Evolutionary conservation across 768 basidiomycete genomes (phyloP).

Genomic region (Ramaria sp.): DNA sequence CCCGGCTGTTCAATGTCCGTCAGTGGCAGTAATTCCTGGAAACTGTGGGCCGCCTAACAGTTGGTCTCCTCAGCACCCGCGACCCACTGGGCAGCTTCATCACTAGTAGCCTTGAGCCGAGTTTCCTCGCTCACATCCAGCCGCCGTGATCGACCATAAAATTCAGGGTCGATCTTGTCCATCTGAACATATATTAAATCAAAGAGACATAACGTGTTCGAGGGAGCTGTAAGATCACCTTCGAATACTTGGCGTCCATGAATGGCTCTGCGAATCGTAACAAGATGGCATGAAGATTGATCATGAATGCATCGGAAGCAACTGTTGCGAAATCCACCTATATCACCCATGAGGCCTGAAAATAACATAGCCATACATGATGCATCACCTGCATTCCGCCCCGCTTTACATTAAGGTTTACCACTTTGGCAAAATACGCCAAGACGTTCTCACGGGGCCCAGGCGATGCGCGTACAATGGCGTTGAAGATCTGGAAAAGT

Average conservation of each 20-base stretch:
- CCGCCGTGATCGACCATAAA: conserved; percentile 60
- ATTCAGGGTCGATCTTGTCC: conserved; percentile 80
- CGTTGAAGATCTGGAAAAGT: conserved; percentile 81
- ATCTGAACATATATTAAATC: conserved; percentile 37
- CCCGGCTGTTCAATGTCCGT: conserved; percentile 27
- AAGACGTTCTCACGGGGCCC: conserved; percentile 74
- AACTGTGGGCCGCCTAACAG: neutral
- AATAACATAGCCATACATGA: neutral
- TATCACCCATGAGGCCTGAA: neutral
- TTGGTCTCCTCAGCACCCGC: conserved; percentile 31
- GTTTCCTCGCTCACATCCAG: conserved; percentile 84
- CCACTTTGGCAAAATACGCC: conserved; percentile 64
- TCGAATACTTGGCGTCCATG: conserved; percentile 83
- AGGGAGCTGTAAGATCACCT: conserved; percentile 34
- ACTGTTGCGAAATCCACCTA: conserved; percentile 81
- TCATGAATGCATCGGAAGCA: conserved; percentile 85
- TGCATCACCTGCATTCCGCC: conserved; percentile 78
- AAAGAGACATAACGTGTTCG: neutral
- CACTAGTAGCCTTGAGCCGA: conserved; percentile 83
- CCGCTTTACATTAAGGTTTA: conserved; percentile 71
- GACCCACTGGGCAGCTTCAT: conserved; percentile 72
- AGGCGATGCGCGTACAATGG: conserved; percentile 74
- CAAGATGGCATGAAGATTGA: conserved; percentile 76
- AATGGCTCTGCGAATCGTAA: conserved; percentile 87
- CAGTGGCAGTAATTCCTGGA: neutral